Evolutionary conservation across 2,329 filamentous ascomycete genomes (phyloP).

Genomic region (Cercospora citrullina): DNA sequence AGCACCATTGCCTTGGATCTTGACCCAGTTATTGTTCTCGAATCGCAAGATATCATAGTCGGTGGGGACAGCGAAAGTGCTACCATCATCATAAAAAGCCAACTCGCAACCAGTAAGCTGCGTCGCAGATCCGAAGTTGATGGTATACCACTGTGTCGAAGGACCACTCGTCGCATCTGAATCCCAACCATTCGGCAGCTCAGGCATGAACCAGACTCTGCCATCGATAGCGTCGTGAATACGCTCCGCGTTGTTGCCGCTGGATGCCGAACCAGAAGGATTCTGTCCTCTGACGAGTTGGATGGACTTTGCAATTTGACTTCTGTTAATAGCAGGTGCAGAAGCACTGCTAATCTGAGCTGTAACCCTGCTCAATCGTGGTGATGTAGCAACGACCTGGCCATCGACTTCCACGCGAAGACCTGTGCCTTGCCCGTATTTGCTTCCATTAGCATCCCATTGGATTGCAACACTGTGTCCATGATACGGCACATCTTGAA

Average conservation of each 20-base stretch:
- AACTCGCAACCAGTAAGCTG: conserved; percentile 39
- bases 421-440: conserved; percentile 36
- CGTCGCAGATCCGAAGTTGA: conserved; percentile 41
- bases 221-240: conserved; percentile 45
- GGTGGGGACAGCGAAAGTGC: conserved; percentile 36
- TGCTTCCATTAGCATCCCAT: conserved; percentile 43
- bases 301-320: conserved; percentile 41
- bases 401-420: conserved; percentile 43
- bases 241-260: conserved; percentile 29
- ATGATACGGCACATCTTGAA: conserved; percentile 46
- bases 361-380: conserved; percentile 33
- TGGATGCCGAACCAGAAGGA: conserved; percentile 39
- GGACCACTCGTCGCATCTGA: conserved; percentile 34
- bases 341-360: conserved; percentile 28
- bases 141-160: conserved; percentile 40
- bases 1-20: conserved; percentile 30
- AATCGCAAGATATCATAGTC: conserved; percentile 38
- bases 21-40: conserved; percentile 33
- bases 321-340: conserved; percentile 34
- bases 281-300: conserved; percentile 39
- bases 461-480: conserved; percentile 46
- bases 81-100: conserved; percentile 40
- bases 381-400: conserved; percentile 36
- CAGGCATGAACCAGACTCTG: conserved; percentile 44
- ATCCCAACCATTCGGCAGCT: conserved; percentile 44